Evolutionary conservation across 179 eudicot genomes (phyloP).

Genomic region (Spergularia azorica): DNA sequence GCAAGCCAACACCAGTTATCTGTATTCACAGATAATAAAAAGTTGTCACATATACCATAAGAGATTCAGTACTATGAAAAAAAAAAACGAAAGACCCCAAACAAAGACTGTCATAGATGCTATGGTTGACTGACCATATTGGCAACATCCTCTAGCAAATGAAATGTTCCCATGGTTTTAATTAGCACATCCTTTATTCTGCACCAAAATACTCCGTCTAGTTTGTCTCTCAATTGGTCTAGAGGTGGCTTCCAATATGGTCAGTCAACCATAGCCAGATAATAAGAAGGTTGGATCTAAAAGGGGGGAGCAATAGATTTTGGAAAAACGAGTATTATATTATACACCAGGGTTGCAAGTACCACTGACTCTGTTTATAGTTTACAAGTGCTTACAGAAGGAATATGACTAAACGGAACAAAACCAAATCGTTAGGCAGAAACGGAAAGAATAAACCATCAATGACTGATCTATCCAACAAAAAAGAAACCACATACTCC

Average conservation of each 20-base stretch:
- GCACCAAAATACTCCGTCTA: too few relatives aligned
- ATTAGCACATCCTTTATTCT: too few relatives aligned
- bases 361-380: neutral
- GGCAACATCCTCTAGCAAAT: too few relatives aligned
- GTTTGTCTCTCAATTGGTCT: too few relatives aligned
- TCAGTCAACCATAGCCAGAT: too few relatives aligned
- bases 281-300: too few relatives aligned
- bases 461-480: slow-evolving; percentile 1
- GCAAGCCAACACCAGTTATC: slow-evolving; percentile 82
- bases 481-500: neutral
- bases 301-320: too few relatives aligned
- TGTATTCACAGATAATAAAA: slow-evolving; percentile 40
- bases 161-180: too few relatives aligned
- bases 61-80: neutral
- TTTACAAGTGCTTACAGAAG: neutral
- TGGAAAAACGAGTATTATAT: too few relatives aligned
- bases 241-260: too few relatives aligned
- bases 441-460: neutral
- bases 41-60: neutral
- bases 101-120: neutral
- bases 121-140: neutral
- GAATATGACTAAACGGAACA: neutral
- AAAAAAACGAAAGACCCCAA: neutral
- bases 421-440: neutral
- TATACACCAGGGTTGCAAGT: too few relatives aligned